Base-by-base conservation (phyloP, 2,329 filamentous ascomycete genomes). In the Pezicula carpinea region DNA sequence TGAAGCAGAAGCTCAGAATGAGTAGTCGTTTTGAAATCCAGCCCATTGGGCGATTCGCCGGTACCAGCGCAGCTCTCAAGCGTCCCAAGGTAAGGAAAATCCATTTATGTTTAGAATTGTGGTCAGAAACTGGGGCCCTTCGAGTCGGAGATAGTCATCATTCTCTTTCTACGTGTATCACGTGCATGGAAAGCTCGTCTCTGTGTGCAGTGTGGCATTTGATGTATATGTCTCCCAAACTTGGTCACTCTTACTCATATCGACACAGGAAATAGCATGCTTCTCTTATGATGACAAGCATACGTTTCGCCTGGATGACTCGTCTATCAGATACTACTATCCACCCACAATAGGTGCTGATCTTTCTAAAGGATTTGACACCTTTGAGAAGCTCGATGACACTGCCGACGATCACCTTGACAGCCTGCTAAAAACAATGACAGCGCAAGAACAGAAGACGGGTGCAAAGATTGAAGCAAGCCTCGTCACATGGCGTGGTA, bases 281-380 rank as follows among this genome's bases (percentile, higher is more conserved):
- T 99, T 97, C 69, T 97, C 92, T 7, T 97, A 93, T 67, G 89
- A 97, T 64, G 80, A 90, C 38, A 73, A 90, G 22, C 93, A 92
- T 64, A 67, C 80, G 45, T 90, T 90, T 60, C 83, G 75, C 41
- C 78, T 85, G 3, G 89, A 89, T 53, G 85, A 87, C 51, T 86
- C 85, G 3, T 92, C 89, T 1, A 64, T 99, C 54, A 82, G 83
- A 55, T 96, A 92, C 71, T 97, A 96, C 67, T 93, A 96, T 60
- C 85, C 88, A 2, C 88, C 86, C 1, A 69, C 65, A 22, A 66
- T 93, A 2, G 82, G 83, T 7, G 77, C 79, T 6, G 84, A 96
- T 65, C 73, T 99, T 32, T 92, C 83, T 18, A 74, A 75, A 31
- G 93, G 93, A 0, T 96, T 90, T 59, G 82, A 93, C 6, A 82